Evolutionary conservation across 2,329 filamentous ascomycete species (phyloP), one percentile per base, ranked within the genome.

Genomic region (Periglandula ipomoeae): DNA sequence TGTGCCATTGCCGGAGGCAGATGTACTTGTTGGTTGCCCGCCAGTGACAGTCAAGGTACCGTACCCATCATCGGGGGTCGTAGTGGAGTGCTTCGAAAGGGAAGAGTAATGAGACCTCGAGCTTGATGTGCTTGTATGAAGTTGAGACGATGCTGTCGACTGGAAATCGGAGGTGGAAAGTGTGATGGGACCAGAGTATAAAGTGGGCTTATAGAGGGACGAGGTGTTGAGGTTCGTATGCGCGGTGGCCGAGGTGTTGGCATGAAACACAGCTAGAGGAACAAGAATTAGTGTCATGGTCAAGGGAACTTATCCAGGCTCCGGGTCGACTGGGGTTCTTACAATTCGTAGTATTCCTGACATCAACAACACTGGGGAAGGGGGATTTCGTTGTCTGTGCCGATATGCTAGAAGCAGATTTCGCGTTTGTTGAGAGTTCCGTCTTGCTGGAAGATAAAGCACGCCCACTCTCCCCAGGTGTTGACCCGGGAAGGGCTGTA

Each of bases 271-370:
- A 19, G 49, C 49, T 48, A 46, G 3, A 27, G 3, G 15, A 26
- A 15, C 19, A 23, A 17, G 22, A 30, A 27, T 44, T 22, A 39
- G 39, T 34, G 19, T 19, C 11, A 24, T 23, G 9, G 15, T 15
- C 30, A 9, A 22, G 20, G 19, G 20, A 24, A 23, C n/a, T 5
- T 32, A 24, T 23, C 13, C 10, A 20, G 35, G 3, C 23, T 3
- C 10, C 15, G 11, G 7, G n/a, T 4, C 13, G 32, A 13, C 20
- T 30, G 17, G 26, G 1, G 23, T 17, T 38, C 57, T 41, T 55
- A 61, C 59, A 43, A 45, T 48, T 55, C 47, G 60, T 61, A 48
- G 52, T 51, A 38, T 62, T 61, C 30, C 50, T 55, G 23, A 44
- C 26, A 6, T 52, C 55, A 8, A 26, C 44, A n/a, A 53, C n/a